phyloP scores from a whole-genome alignment of 306 rosid genomes.

The Castanopsis chinensis region DNA sequence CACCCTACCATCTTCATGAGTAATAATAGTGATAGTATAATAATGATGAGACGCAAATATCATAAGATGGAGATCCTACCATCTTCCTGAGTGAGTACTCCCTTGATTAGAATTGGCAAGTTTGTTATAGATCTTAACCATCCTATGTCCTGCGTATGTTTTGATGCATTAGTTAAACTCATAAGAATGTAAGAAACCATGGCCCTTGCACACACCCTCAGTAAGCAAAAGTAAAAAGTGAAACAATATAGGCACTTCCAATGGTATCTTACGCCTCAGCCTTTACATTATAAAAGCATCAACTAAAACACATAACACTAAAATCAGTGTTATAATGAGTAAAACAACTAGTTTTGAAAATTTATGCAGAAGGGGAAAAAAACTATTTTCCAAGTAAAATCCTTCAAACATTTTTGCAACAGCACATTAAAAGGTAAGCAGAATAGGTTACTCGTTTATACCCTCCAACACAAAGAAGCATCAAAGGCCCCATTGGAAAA shows the following conservation, averaged over 20 bases:
- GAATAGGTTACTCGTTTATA: constrained; percentile 8
- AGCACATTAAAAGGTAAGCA: not conserved
- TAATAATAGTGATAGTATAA: no score
- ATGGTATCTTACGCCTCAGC: no score
- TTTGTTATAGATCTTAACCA: constrained; percentile 33
- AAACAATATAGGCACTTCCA: not conserved
- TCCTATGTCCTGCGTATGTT: constrained; percentile 21
- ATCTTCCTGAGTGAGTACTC: constrained; percentile 25
- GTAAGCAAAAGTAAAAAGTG: not conserved
- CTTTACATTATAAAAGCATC: no score
- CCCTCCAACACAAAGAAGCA: constrained; percentile 62
- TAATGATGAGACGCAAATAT: no score
- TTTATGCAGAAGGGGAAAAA: no score
- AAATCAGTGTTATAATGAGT: no score
- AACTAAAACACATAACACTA: no score
- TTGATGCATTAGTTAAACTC: not conserved
- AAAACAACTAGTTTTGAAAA: no score
- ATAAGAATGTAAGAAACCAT: not conserved
- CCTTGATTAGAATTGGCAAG: constrained; percentile 27
- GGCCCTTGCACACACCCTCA: not conserved
- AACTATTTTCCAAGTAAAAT: no score
- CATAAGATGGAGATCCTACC: not conserved
- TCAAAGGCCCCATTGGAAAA: constrained; percentile 15
- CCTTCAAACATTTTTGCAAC: no score
- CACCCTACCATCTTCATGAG: no score